A percentile compares a stretch with the other conserved stretches of the same genome.
phyloP scores from a whole-genome alignment of 441 rosid species.

The Euphorbia celastroides region DNA sequence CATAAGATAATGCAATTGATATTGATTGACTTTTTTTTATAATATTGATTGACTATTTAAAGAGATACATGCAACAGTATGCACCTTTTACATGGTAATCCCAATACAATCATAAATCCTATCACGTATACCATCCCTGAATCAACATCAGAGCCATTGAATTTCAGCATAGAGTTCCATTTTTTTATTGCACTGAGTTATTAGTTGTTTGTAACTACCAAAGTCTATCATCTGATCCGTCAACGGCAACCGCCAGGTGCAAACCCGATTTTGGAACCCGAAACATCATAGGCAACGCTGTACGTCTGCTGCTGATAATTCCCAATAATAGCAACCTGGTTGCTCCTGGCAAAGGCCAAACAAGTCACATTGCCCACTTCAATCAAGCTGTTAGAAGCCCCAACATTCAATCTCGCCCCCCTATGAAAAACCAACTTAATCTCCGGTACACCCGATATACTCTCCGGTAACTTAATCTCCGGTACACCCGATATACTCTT shows the following conservation, averaged over 20 bases:
- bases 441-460: slow-evolving; percentile 27
- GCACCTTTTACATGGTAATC: background rate
- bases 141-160: background rate
- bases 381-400: slow-evolving; percentile 27
- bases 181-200: background rate
- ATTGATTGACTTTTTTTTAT: too few species aligned
- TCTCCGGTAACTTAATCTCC: slow-evolving; percentile 26
- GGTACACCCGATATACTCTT: slow-evolving; percentile 29
- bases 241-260: slow-evolving; percentile 26
- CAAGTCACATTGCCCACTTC: slow-evolving; percentile 29
- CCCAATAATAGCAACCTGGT: slow-evolving; percentile 33
- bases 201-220: too few species aligned
- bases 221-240: background rate
- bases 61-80: background rate
- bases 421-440: slow-evolving; percentile 35
- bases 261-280: slow-evolving; percentile 37
- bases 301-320: slow-evolving; percentile 43
- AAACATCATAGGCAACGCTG: slow-evolving; percentile 34
- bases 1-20: too few species aligned
- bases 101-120: background rate
- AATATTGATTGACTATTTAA: too few species aligned
- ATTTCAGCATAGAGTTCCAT: background rate
- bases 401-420: slow-evolving; percentile 33
- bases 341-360: slow-evolving; percentile 35
- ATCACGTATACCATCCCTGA: background rate